Evolutionary conservation across 768 basidiomycete species (phyloP), one percentile per base, ranked within the genome.

Genomic region (Tylopilus sp.): DNA sequence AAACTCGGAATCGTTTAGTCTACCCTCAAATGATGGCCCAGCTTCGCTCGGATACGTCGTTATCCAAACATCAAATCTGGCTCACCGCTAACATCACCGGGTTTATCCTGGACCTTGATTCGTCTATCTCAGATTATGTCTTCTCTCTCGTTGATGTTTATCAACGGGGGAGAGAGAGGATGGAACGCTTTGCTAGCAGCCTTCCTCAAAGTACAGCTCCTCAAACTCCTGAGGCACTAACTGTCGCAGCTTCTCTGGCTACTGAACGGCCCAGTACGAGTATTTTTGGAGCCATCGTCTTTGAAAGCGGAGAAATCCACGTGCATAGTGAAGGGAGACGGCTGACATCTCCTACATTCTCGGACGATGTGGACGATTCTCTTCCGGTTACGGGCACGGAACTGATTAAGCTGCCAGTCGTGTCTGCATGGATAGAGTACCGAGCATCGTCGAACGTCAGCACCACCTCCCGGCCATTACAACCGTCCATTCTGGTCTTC

Each of bases 141-240:
- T 90, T 87, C 64, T 84, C 89, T n/a, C 72, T 94, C 24, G 77
- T 91, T 38, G 89, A 92, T 53, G 91, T 95, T 26, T 94, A 93
- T 70, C 82, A 79, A 50, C 82, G 81, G 64, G 92, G 93, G 22
- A 86, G 86, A 70, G 85, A 87, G 56, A 79, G 89, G 6, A 80
- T 96, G 40, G 84, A 84, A 36, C 78, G 78, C 24, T 69, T 93
- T 14, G 75, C 87, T 1, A 75, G 76, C n/a, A 80, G 69, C 47
- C 69, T 77, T 11, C 80, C 85, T 36, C 78, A 78, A 34, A 72
- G 48, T 17, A 10, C 40, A 25, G 16, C 31, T 5, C 38, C 54
- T 26, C 50, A 55, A 26, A 10, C 47, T 17, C 29, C 50, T 21
- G 60, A 59, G 25, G 49, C 44, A 1, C 25, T 57, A 7, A 42